phyloP scores from a whole-genome alignment of 148 eudicot species.

The Chenopodium album region DNA sequence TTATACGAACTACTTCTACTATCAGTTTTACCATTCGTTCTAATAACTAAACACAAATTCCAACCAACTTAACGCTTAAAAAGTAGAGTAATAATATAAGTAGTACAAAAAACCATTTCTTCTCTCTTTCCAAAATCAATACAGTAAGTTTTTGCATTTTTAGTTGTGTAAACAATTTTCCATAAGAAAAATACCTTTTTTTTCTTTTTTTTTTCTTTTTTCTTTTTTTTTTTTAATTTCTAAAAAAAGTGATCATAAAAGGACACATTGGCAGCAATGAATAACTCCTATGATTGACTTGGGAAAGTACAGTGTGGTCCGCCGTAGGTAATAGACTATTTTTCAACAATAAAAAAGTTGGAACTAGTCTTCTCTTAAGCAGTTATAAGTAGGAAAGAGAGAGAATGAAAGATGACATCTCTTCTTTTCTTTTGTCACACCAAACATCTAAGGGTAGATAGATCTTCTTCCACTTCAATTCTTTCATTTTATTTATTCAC shows the following conservation, averaged over 20 bases:
- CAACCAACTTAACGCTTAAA: too few species aligned
- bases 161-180: too few species aligned
- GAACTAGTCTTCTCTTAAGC: conserved; percentile 24
- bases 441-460: conserved; percentile 3
- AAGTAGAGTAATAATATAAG: too few species aligned
- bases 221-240: too few species aligned
- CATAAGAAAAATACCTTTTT: background rate
- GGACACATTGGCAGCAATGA: conserved; percentile 2
- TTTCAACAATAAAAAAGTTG: background rate
- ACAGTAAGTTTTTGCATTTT: background rate
- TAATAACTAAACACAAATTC: too few species aligned
- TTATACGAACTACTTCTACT: too few species aligned
- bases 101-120: too few species aligned
- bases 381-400: conserved; percentile 30
- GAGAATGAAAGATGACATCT: conserved; percentile 8
- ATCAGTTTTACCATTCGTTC: too few species aligned
- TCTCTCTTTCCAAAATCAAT: background rate
- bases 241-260: background rate
- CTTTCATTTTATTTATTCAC: background rate
- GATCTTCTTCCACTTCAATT: too few species aligned
- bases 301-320: conserved; percentile 11
- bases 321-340: conserved; percentile 17
- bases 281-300: conserved; percentile 2
- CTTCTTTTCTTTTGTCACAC: conserved; percentile 4
- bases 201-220: too few species aligned